phyloP scores from a whole-genome alignment of 306 rosid species.

The Benincasa hispida region DNA sequence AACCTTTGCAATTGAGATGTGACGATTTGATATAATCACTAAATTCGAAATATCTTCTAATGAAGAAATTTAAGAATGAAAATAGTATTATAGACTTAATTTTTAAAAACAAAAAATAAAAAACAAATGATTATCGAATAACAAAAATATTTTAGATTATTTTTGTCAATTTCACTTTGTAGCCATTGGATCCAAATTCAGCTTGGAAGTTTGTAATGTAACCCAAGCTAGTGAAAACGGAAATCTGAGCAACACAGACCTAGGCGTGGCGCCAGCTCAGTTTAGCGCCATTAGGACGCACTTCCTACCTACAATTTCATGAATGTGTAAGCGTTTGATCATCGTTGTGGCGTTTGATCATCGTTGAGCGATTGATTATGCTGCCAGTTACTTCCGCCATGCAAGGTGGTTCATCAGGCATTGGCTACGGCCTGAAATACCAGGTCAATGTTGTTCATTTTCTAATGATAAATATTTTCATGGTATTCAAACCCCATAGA shows the following conservation, averaged over 20 bases:
- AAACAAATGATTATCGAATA: too few relatives aligned
- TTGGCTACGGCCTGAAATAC: conserved; percentile 93
- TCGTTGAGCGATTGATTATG: neutral
- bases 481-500: neutral
- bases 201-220: neutral
- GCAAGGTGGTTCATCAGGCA: conserved; percentile 94
- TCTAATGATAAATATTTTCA: neutral
- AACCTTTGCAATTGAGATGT: too few relatives aligned
- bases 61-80: too few relatives aligned
- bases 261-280: neutral
- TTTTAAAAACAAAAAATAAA: neutral
- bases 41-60: too few relatives aligned
- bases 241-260: neutral
- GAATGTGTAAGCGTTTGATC: neutral
- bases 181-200: too few relatives aligned
- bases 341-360: neutral
- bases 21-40: too few relatives aligned
- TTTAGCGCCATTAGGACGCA: neutral
- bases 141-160: too few relatives aligned
- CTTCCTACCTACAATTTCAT: neutral
- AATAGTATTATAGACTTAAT: too few relatives aligned
- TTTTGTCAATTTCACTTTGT: too few relatives aligned
- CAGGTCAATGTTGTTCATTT: conserved; percentile 33
- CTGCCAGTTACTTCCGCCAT: conserved; percentile 28
- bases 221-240: neutral